Base-by-base conservation (phyloP, 164 flowering plant genomes). In the Chimonanthus praecox region DNA sequence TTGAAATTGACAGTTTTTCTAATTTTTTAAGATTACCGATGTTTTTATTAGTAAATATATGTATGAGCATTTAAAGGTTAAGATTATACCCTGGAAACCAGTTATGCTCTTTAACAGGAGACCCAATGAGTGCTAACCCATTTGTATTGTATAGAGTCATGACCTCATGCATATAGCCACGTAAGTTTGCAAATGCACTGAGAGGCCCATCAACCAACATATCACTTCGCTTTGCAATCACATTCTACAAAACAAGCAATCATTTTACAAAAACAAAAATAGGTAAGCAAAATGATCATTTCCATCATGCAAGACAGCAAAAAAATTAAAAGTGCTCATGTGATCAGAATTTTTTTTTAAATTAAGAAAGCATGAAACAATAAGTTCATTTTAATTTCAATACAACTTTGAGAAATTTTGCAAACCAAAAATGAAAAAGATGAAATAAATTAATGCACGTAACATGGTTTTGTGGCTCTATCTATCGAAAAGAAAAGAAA, bases 171-270 rank as follows among this genome's bases (percentile, higher is more conserved):
- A 93, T 97, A 78, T 44, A 86, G 71, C 98, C 98, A 80, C 80
- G 43, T 16, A 89, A 86, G 71, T 93, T 92, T 48, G 85, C 97
- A 80, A 84, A 95, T 43, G 98, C 97, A 82, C 92, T 92, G 49
- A 93, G 89, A 80, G 98, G 99, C 72, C 99, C 99, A 71, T 95
- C 96, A 79, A 90, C 94, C 80, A 92, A 66, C 90, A 88, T 89
- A 79, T 95, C 95, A 78, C 92, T 90, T 71, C 97, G 82, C 79
- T 78, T 88, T 69, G 94, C 98, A 77, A 95, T 88, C 15, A 87
- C 81, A 77, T 88, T 79, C 99, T 95, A 74, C 82, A 84, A 64
- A 47, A 74, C 48, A 47, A 16, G 6, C 15, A 61, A 64, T 47
- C 3, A 8, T 45, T 46, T 21, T 54, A 61, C 65, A 54, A 64